A percentile compares a stretch with the other conserved stretches of the same genome.
These are phyloP conservation scores for Cucurbita moschata DNA, from an alignment of 306 rosid genomes.

Conservation along the genomic window DNA sequence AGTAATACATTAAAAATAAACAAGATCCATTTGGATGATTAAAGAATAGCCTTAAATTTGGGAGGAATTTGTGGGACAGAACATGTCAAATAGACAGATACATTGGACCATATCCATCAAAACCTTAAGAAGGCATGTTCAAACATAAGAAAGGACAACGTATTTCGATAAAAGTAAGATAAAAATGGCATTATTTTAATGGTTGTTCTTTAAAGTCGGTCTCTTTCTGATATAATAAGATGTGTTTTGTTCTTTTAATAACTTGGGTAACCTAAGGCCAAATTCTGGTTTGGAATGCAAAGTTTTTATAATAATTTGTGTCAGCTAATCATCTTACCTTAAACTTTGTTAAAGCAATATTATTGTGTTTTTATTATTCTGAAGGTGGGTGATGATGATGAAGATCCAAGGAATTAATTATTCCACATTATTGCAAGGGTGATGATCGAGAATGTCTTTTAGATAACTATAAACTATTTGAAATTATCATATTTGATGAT, in stretches of 20 bases:
- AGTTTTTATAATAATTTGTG: background rate
- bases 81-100: background rate
- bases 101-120: background rate
- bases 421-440: background rate
- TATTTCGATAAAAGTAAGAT: background rate
- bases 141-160: background rate
- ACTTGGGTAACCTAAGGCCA: background rate
- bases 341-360: background rate
- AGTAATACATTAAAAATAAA: background rate
- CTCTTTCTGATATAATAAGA: background rate
- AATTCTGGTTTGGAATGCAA: background rate
- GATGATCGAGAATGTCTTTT: too few species aligned
- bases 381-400: background rate
- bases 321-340: background rate
- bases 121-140: constrained; percentile 1
- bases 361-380: background rate
- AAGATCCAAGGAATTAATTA: background rate
- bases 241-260: background rate
- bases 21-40: background rate
- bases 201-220: background rate
- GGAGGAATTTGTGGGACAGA: background rate
- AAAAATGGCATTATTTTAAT: background rate
- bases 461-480: background rate
- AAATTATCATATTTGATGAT: background rate
- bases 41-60: background rate